A percentile compares a stretch with the other conserved stretches of the same genome.
Evolutionary conservation across 352 stramenopile species (phyloP).

Genomic region (Pythium scleroteichum): DNA sequence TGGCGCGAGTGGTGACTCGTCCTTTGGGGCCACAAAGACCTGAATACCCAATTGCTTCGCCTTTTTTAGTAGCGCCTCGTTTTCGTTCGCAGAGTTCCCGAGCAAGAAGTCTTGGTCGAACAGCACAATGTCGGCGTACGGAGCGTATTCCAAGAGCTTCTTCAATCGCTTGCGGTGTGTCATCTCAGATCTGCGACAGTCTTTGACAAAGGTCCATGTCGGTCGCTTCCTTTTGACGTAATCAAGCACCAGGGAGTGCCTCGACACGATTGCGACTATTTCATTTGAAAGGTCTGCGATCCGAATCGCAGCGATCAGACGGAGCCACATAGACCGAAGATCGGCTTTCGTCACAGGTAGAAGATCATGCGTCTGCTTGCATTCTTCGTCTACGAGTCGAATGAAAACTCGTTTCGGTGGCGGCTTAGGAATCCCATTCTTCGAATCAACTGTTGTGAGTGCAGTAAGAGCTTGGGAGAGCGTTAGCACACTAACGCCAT

Average conservation of each 20-base stretch:
- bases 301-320: constrained; percentile 33
- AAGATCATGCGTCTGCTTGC: constrained; percentile 16
- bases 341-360: constrained; percentile 17
- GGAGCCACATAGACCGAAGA: constrained; percentile 29
- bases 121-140: constrained; percentile 32
- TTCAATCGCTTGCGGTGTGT: constrained; percentile 23
- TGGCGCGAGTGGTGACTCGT: constrained; percentile 8
- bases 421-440: not conserved
- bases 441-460: not conserved
- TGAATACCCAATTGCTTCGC: constrained; percentile 29
- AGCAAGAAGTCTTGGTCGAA: constrained; percentile 39
- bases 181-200: constrained; percentile 31
- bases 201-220: constrained; percentile 41
- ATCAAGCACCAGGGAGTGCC: constrained; percentile 27
- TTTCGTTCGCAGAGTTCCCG: constrained; percentile 36
- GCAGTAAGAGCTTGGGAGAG: constrained; percentile 18
- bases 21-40: constrained; percentile 29
- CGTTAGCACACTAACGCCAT: constrained; percentile 13
- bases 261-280: constrained; percentile 32
- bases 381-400: constrained; percentile 27
- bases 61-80: constrained; percentile 32
- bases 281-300: constrained; percentile 28
- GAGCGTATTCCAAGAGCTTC: constrained; percentile 31
- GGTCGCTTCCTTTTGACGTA: constrained; percentile 32
- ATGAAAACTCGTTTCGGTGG: constrained; percentile 9